Percentiles rank a stretch among this genome's conserved stretches.
Evolutionary conservation across 192 early-diverging fungal species (phyloP).

Genomic region (Coemansia sp.): DNA sequence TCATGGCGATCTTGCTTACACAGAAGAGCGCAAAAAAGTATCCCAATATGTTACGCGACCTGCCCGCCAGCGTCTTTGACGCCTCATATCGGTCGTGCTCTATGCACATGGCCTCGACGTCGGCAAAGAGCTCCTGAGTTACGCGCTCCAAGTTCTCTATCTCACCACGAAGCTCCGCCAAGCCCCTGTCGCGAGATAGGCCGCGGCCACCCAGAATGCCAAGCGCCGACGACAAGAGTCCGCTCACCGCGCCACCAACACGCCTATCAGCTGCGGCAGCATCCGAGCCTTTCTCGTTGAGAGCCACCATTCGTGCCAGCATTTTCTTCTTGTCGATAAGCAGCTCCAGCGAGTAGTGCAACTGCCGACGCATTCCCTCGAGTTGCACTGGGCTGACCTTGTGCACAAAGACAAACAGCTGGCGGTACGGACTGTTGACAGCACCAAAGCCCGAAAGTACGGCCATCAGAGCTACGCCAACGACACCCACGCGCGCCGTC

Average conservation of each 20-base stretch:
- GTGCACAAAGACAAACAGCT: conserved; percentile 78
- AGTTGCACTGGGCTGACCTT: conserved; percentile 53
- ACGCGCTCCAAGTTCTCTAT: conserved; percentile 60
- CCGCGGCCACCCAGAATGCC: conserved; percentile 18
- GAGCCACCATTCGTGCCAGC: conserved; percentile 44
- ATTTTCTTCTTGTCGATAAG: conserved; percentile 68
- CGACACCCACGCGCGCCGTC: conserved; percentile 79
- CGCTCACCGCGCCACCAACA: conserved; percentile 11
- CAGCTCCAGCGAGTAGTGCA: conserved; percentile 64
- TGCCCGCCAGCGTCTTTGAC: conserved; percentile 72
- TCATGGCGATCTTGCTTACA: conserved; percentile 83
- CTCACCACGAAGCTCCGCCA: conserved; percentile 42
- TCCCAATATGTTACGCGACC: conserved; percentile 78
- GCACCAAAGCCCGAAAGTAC: conserved; percentile 92
- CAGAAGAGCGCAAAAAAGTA: conserved; percentile 88
- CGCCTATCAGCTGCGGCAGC: not conserved
- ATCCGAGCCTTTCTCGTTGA: conserved; percentile 18
- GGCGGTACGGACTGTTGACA: conserved; percentile 87
- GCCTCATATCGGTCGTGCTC: conserved; percentile 64
- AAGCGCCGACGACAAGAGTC: conserved; percentile 23
- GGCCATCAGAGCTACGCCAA: conserved; percentile 93
- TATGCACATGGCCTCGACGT: conserved; percentile 78
- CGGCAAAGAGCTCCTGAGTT: conserved; percentile 66
- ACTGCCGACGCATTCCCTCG: conserved; percentile 63
- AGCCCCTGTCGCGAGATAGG: conserved; percentile 10